Conservation (phyloP, 345 rosid species). For the Populus alba region DNA sequence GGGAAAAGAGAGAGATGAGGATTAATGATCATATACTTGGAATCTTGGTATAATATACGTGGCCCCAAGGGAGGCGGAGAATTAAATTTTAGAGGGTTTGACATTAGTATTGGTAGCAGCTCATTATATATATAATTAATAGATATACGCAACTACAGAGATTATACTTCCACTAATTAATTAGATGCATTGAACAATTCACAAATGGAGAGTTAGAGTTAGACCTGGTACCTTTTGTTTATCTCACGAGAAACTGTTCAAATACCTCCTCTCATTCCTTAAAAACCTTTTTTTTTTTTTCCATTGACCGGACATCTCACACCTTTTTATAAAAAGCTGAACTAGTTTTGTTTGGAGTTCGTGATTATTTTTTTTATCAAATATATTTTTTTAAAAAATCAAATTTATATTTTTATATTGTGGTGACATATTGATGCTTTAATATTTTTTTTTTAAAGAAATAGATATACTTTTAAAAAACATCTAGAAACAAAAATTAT, state of each 20-base stretch:
- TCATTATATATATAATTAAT: neutral
- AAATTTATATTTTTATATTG: too few species aligned
- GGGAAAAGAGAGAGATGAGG: neutral
- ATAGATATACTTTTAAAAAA: too few species aligned
- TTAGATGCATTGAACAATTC: neutral
- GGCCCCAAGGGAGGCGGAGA: constrained; percentile 19
- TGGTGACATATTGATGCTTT: too few species aligned
- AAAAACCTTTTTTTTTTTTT: too few species aligned
- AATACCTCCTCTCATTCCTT: neutral
- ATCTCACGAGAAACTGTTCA: neutral
- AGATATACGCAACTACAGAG: constrained; percentile 11
- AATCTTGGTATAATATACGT: neutral
- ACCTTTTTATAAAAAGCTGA: too few species aligned
- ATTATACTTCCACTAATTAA: neutral
- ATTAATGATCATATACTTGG: neutral
- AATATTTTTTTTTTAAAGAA: too few species aligned
- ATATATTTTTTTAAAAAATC: too few species aligned
- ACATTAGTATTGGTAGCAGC: neutral
- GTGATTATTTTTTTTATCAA: too few species aligned
- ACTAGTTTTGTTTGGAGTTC: too few species aligned
- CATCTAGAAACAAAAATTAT: too few species aligned
- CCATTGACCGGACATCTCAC: too few species aligned
- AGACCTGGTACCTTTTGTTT: neutral
- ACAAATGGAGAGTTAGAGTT: neutral
- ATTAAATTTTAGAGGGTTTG: constrained; percentile 19